Conservation (phyloP, 306 rosid genomes). For the Herpetospermum pedunculosum region DNA sequence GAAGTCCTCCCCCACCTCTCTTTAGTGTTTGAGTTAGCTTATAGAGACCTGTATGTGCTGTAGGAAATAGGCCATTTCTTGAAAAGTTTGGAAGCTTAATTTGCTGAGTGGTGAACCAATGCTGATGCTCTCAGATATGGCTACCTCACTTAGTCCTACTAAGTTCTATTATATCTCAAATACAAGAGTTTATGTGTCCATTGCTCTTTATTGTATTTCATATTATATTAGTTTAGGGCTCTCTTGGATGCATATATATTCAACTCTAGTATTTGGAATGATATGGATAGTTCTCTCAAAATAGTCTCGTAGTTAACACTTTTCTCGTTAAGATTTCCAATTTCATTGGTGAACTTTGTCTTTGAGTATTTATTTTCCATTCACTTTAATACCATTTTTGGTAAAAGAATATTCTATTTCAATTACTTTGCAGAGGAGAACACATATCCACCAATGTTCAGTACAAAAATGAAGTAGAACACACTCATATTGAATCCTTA, state of each 20-base stretch:
- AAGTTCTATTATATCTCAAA: not conserved
- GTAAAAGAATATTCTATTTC: not conserved
- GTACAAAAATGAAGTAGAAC: not conserved
- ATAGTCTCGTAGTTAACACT: not conserved
- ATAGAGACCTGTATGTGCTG: not conserved
- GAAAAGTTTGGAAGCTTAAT: not conserved
- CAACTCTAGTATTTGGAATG: not conserved
- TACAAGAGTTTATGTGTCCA: not conserved
- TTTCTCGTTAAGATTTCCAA: not conserved
- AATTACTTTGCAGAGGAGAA: not conserved
- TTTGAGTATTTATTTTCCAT: not conserved
- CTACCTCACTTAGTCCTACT: not conserved
- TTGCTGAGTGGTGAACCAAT: not conserved
- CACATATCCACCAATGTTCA: not conserved
- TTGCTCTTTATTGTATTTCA: not conserved
- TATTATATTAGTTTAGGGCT: not conserved
- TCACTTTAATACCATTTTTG: not conserved
- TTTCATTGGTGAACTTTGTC: not conserved
- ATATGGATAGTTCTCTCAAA: not conserved
- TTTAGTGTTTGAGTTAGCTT: not conserved
- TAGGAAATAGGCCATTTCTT: not conserved
- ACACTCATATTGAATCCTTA: not conserved
- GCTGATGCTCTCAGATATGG: not conserved
- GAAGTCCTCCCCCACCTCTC: not conserved
- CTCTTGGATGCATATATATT: not conserved